Percentiles rank a stretch among this genome's conserved stretches.
These are phyloP conservation scores for Cyclotella kingstonii DNA, from an alignment of 108 stramenopile genomes.

Conservation along the genomic window DNA sequence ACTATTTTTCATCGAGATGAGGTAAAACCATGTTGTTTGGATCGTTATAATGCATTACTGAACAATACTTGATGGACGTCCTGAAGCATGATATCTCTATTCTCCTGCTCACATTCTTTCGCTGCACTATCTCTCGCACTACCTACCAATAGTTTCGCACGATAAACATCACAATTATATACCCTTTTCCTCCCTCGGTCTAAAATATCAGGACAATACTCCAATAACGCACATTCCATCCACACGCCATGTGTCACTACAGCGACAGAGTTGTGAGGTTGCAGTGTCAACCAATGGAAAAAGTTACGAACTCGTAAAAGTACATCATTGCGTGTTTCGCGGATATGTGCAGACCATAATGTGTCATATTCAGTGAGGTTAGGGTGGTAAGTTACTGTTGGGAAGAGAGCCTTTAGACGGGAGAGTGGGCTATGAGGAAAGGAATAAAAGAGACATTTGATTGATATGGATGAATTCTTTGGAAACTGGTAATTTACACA, in stretches of 20 bases:
- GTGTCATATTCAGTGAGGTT: slow-evolving; percentile 59
- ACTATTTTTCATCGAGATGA: too few species aligned
- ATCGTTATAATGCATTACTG: too few species aligned
- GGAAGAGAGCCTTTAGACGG: slow-evolving; percentile 43
- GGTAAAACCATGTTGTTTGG: too few species aligned
- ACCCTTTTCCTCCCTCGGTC: slow-evolving; percentile 59
- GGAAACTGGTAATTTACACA: too few species aligned
- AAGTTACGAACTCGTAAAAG: slow-evolving; percentile 47
- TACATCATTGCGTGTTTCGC: slow-evolving; percentile 59
- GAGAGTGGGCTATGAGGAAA: slow-evolving; percentile 20
- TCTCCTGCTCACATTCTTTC: not conserved
- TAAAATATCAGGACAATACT: slow-evolving; percentile 46
- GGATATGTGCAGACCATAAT: slow-evolving; percentile 49
- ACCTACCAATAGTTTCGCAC: slow-evolving; percentile 15
- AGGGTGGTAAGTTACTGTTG: slow-evolving; percentile 49
- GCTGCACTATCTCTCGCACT: not conserved
- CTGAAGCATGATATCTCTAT: not conserved
- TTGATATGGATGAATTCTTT: not conserved
- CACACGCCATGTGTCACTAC: slow-evolving; percentile 82
- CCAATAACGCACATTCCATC: slow-evolving; percentile 64
- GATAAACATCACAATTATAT: slow-evolving; percentile 75
- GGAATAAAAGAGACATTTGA: not conserved
- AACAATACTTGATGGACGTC: not conserved
- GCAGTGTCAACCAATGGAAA: slow-evolving; percentile 37
- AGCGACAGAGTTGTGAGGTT: slow-evolving; percentile 56